A percentile compares a stretch with the other conserved stretches of the same genome.
phyloP scores from a whole-genome alignment of 768 basidiomycete species.

The Kwoniella sp. region DNA sequence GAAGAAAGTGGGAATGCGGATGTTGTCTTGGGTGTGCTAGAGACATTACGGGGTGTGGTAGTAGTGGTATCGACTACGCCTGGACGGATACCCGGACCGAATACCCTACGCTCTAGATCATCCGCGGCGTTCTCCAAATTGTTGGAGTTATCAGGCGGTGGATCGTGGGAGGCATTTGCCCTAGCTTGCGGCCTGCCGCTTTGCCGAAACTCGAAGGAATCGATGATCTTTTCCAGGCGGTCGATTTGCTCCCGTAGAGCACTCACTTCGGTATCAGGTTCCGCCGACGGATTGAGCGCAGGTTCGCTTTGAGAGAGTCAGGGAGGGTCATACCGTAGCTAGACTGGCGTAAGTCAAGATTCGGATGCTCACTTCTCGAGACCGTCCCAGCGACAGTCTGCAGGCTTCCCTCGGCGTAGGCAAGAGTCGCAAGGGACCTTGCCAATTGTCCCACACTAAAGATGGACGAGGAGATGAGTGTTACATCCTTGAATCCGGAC shows the following conservation, averaged over 20 bases:
- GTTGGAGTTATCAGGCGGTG: background rate
- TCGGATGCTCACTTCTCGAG: background rate
- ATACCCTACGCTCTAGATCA: slow-evolving; percentile 5
- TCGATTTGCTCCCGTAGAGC: background rate
- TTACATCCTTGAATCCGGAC: too few relatives aligned
- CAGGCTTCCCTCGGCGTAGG: slow-evolving; percentile 15
- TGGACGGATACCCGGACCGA: slow-evolving; percentile 19
- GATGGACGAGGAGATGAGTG: too few relatives aligned
- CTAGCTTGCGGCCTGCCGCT: background rate
- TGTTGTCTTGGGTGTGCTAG: background rate
- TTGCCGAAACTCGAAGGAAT: background rate
- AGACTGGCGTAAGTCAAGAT: too few relatives aligned
- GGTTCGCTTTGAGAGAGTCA: background rate
- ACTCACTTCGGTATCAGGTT: background rate
- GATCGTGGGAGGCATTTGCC: background rate
- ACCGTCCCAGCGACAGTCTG: slow-evolving; percentile 24
- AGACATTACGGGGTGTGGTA: background rate
- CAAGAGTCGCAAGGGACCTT: slow-evolving; percentile 26
- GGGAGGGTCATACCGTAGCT: background rate
- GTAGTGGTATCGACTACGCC: slow-evolving; percentile 4
- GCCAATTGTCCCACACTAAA: slow-evolving; percentile 22
- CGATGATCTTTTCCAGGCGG: slow-evolving; percentile 9
- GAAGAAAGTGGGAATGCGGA: background rate
- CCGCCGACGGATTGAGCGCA: background rate
- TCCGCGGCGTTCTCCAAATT: slow-evolving; percentile 10